Conservation (phyloP, 495 filamentous ascomycete species). For the Aspergillus affinis region DNA sequence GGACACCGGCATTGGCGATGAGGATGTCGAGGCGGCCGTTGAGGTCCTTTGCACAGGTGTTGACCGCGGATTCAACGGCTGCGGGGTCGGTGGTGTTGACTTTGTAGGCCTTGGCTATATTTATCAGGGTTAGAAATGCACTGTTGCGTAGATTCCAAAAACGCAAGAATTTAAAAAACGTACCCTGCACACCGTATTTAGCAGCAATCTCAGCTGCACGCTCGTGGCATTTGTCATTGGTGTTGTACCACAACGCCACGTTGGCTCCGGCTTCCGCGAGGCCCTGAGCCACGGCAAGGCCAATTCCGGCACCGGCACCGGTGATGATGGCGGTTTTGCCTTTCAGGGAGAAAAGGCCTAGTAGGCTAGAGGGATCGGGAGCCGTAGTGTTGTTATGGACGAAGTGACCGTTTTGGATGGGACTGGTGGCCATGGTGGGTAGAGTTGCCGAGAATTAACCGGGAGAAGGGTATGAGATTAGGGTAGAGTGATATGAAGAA, state of each 20-base stretch:
- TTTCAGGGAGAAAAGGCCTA: constrained; percentile 70
- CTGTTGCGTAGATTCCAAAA: no score
- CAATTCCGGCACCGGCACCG: constrained; percentile 75
- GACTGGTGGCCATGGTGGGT: constrained; percentile 20
- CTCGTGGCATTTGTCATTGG: constrained; percentile 63
- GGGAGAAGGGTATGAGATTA: no score
- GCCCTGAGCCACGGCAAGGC: constrained; percentile 64
- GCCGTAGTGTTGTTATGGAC: constrained; percentile 51
- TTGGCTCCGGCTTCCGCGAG: constrained; percentile 78
- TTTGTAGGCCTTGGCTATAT: neutral
- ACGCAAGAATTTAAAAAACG: neutral
- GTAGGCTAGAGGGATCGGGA: constrained; percentile 54
- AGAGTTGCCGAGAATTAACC: neutral
- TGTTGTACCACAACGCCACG: constrained; percentile 79
- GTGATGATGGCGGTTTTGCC: constrained; percentile 76
- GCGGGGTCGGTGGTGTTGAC: neutral
- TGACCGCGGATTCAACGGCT: constrained; percentile 9
- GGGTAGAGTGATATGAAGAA: no score
- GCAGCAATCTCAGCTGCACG: constrained; percentile 64
- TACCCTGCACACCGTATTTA: constrained; percentile 70
- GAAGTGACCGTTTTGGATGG: constrained; percentile 43
- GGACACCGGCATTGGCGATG: constrained; percentile 71
- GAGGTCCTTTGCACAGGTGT: constrained; percentile 45
- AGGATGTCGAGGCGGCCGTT: constrained; percentile 43
- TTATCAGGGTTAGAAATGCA: no score